Percentiles rank a stretch among this genome's conserved stretches.
Evolutionary conservation across 345 rosid genomes (phyloP).

Genomic region (Eucalyptus camaldulensis): DNA sequence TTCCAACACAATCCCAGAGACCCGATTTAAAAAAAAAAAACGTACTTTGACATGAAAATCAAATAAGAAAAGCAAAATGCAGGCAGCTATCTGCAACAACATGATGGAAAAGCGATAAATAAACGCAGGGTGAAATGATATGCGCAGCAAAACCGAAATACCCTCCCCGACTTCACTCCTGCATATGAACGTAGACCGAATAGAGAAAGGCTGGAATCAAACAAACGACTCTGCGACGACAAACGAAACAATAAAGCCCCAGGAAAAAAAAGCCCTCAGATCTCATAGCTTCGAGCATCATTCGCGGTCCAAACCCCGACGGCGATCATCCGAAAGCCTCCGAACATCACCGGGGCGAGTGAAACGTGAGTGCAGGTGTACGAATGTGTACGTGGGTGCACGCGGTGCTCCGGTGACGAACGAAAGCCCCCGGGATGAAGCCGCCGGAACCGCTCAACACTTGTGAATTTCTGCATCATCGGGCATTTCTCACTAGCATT

Average conservation of each 20-base stretch:
- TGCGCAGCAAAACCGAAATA: background rate
- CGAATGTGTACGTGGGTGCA: background rate
- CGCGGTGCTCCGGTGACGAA: background rate
- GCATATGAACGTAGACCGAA: background rate
- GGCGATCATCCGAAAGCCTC: background rate
- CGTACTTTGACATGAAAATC: background rate
- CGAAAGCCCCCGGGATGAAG: background rate
- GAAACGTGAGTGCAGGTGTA: background rate
- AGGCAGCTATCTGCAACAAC: background rate
- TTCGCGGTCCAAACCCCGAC: background rate
- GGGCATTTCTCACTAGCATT: background rate
- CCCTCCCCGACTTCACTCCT: background rate
- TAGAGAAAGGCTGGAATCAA: background rate
- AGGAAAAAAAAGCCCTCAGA: background rate
- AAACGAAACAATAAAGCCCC: background rate
- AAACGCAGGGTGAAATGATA: background rate
- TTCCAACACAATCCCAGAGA: background rate
- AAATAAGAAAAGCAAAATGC: background rate
- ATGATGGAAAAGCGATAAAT: background rate
- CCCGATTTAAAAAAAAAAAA: background rate
- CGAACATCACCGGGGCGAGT: background rate
- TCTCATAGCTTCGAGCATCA: conserved; percentile 3
- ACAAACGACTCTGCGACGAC: background rate
- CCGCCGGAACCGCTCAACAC: background rate
- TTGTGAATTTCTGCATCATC: background rate